Evolutionary conservation across 176 grass and related monocot genomes (phyloP), one percentile per base, ranked within the genome.

Genomic region (Aechmea fasciata): DNA sequence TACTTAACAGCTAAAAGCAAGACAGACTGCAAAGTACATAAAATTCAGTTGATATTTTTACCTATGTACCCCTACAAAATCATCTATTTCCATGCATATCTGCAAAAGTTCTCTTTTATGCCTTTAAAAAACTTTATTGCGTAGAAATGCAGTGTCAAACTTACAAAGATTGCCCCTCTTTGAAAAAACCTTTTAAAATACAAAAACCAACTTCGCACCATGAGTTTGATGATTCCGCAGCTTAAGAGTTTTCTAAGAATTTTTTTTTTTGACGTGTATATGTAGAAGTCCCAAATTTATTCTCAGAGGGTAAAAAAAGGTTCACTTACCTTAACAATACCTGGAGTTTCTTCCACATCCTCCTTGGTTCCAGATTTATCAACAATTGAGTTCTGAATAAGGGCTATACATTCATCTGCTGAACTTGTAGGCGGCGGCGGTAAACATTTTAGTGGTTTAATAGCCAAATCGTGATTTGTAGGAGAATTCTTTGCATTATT

Each of bases 401-500:
- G 63, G 74, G 14, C 75, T 24, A 50, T 63, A 82, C 68, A 51
- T 65, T 88, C 71, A 74, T 77, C 79, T 73, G 54, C 73, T n/a
- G 71, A 75, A 70, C 64, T 68, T 50, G 75, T 68, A 78, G 33
- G 81, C 14, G 71, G 64, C 18, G 61, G 57, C 51, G 41, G 65
- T 70, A 57, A 63, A 72, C 71, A 67, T 55, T 87, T 79, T 63
- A 48, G 69, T 59, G 69, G 47, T 23, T 41, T 71, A 68, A 17
- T 55, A 69, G 13, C 28, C 67, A 70, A 75, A 48, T 14, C 73
- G 66, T n/a, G 24, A 55, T 62, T 57, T 81, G 23, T 73, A 14
- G 79, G 74, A 50, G 79, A 79, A 87, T 78, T 74, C 51, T 69
- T 49, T 73, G 75, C 84, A 90, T 50, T 78, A 51, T 73, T 77